Evolutionary conservation across 192 early-diverging fungal species (phyloP).

Genomic region (Oehlia diaphana): DNA sequence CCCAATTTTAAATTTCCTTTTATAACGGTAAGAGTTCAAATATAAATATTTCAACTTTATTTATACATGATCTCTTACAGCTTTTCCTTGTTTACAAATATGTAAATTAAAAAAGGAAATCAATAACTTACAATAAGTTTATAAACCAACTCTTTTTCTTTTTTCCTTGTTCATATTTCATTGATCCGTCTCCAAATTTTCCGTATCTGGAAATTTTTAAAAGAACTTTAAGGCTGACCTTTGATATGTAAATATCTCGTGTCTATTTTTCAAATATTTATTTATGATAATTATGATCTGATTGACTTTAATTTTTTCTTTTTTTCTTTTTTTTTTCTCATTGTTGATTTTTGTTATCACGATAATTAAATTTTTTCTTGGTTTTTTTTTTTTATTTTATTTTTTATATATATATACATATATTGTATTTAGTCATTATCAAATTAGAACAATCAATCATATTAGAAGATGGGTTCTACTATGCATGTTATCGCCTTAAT

Average conservation of each 20-base stretch:
- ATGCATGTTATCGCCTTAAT: constrained; percentile 9
- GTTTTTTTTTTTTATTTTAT: neutral
- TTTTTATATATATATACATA: neutral
- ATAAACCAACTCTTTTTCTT: neutral
- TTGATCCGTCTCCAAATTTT: neutral
- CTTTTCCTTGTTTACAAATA: neutral
- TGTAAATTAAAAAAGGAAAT: neutral
- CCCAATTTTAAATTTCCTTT: neutral
- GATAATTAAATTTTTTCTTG: neutral
- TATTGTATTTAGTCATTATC: neutral
- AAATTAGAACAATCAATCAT: neutral
- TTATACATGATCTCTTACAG: neutral
- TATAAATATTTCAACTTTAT: neutral
- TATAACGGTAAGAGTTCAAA: neutral
- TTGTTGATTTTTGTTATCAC: neutral
- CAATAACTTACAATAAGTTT: neutral
- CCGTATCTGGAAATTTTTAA: neutral
- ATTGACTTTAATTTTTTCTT: neutral
- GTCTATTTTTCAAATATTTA: neutral
- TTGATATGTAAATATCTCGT: neutral
- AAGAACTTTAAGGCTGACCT: neutral
- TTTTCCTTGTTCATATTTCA: neutral
- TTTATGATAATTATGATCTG: neutral
- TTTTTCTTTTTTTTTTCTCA: neutral
- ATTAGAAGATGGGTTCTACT: neutral